A percentile compares a stretch with the other conserved stretches of the same genome.
Evolutionary conservation across 495 filamentous ascomycete species (phyloP).

Genomic region (Penicillium bialowiezense): DNA sequence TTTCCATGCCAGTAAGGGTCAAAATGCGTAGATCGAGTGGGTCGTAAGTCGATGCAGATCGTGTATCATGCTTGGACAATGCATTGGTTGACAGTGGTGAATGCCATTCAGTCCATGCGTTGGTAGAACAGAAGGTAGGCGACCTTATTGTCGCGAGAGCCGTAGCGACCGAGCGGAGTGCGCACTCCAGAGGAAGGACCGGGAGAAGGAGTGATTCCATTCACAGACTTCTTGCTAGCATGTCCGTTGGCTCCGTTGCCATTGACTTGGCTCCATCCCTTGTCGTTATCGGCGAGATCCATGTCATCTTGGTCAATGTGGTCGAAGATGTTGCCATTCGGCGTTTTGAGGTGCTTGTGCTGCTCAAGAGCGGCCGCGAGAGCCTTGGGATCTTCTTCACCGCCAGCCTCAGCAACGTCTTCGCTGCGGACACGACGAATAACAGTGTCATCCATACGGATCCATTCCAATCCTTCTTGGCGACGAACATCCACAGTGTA

Average conservation of each 20-base stretch:
- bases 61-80: slow-evolving; percentile 15
- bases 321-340: slow-evolving; percentile 65
- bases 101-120: slow-evolving; percentile 49
- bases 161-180: slow-evolving; percentile 62
- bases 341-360: slow-evolving; percentile 56
- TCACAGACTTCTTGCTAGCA: slow-evolving; percentile 64
- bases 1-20: slow-evolving; percentile 1
- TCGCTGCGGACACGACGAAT: slow-evolving; percentile 82
- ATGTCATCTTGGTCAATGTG: slow-evolving; percentile 67
- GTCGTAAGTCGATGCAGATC: slow-evolving; percentile 1
- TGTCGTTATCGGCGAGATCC: slow-evolving; percentile 54
- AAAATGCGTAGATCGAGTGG: slow-evolving; percentile 9
- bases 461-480: slow-evolving; percentile 92
- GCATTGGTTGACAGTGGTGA: not conserved
- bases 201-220: slow-evolving; percentile 55
- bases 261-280: slow-evolving; percentile 84
- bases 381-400: slow-evolving; percentile 72
- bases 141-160: slow-evolving; percentile 87
- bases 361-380: slow-evolving; percentile 63
- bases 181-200: slow-evolving; percentile 53
- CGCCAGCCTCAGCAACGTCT: slow-evolving; percentile 85
- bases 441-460: slow-evolving; percentile 90
- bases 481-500: slow-evolving; percentile 95
- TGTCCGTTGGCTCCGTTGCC: slow-evolving; percentile 45
- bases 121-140: slow-evolving; percentile 97